Base-by-base conservation (phyloP, 1,284 basidiomycete genomes). In the Tremellales sp. region DNA sequence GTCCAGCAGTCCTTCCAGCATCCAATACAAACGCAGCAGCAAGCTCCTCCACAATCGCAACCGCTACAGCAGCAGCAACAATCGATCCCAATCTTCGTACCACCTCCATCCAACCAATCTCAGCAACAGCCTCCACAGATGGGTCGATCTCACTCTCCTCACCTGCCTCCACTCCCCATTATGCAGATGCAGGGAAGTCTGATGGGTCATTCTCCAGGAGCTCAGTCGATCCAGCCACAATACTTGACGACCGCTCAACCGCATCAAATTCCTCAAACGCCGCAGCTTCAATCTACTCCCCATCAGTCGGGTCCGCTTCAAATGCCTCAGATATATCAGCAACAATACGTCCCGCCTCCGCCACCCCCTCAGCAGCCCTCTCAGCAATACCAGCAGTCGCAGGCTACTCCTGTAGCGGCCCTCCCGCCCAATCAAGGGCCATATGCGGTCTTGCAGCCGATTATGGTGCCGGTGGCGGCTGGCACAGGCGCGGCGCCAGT, bases 391-490 rank as follows among this genome's bases (percentile, higher is more conserved):
- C 29, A 36, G 10, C 32, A 33, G 9, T 33, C 19, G n/a, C 40
- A 22, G 4, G 7, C 42, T 33, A 10, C 34, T n/a, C 43, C 29
- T 31, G 16, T 22, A 43, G 12, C 24, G 4, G 9, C 33, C 18
- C 27, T 22, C 26, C 7, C 41, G 35, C 16, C 47, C 35, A 25
- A 40, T 29, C 9, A 36, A 13, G 14, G 32, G 45, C 19, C 22
- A 21, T n/a, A 40, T 12, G 25, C 40, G n/a, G 27, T n/a, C 25
- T 3, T 18, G 35, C 19, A 14, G 35, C 34, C 51, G 2, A 43
- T 48, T 36, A 46, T 46, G 43, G 38, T 53, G 4, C 54, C 54
- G 2, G n/a, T n/a, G n/a, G n/a, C n/a, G n/a, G n/a, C n/a, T n/a
- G n/a, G n/a, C n/a, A n/a, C n/a, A n/a, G n/a, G n/a, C n/a, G n/a